Percentiles rank a stretch among this genome's conserved stretches.
These are phyloP conservation scores for Talaromyces thailandensis DNA, from an alignment of 495 filamentous ascomycete species.

Conservation along the genomic window DNA sequence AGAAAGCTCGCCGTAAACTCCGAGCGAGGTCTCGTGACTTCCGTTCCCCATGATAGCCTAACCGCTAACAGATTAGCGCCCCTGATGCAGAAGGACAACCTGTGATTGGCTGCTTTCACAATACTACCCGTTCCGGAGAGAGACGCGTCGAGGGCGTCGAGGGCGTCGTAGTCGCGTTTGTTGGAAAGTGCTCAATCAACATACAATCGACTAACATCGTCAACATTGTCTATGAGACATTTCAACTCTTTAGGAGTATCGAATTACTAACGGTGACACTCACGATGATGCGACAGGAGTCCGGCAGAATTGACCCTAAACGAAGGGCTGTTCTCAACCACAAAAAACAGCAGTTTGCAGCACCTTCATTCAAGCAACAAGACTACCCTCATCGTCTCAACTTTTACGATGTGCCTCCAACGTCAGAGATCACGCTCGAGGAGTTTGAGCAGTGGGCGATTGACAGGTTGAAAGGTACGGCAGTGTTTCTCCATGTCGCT, in stretches of 20 bases:
- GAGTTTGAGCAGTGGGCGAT: conserved; percentile 99
- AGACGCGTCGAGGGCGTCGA: conserved; percentile 1
- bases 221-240: not conserved
- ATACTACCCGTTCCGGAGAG: conserved; percentile 4
- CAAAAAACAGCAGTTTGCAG: conserved; percentile 80
- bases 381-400: conserved; percentile 83
- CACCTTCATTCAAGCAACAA: conserved; percentile 57
- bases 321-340: conserved; percentile 62
- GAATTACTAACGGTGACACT: not conserved
- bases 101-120: conserved; percentile 4
- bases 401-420: conserved; percentile 83
- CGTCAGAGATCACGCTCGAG: conserved; percentile 90
- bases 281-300: conserved; percentile 66
- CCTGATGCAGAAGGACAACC: too few species aligned
- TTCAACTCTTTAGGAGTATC: not conserved
- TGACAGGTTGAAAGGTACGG: conserved; percentile 66
- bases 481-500: not conserved
- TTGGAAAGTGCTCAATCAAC: not conserved
- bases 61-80: not conserved
- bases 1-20: not conserved
- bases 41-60: not conserved
- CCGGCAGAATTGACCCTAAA: conserved; percentile 71
- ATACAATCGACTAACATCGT: not conserved
- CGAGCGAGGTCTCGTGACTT: not conserved
- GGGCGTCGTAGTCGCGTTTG: not conserved